phyloP scores from a whole-genome alignment of 345 rosid genomes.

The Gossypium longicalyx region DNA sequence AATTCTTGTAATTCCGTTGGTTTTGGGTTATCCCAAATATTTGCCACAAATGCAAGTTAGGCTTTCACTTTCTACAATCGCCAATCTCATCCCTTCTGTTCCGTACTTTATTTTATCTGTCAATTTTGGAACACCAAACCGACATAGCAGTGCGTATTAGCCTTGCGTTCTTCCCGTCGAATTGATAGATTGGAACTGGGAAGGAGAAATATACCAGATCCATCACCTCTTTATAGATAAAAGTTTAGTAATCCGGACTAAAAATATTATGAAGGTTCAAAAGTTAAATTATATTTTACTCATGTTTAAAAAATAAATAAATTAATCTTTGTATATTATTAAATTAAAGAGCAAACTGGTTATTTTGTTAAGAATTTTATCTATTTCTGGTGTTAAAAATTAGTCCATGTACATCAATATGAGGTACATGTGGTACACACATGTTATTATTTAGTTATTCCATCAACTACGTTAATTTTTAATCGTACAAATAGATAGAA shows the following conservation, averaged over 20 bases:
- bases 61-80: background rate
- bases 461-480: too few species aligned
- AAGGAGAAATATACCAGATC: background rate
- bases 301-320: fast-evolving
- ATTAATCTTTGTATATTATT: too few species aligned
- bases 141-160: background rate
- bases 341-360: fast-evolving
- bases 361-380: too few species aligned
- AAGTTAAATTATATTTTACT: too few species aligned
- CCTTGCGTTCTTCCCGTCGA: background rate
- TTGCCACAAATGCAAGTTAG: background rate
- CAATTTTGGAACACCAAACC: background rate
- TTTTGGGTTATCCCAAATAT: background rate
- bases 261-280: background rate
- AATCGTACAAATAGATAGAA: fast-evolving
- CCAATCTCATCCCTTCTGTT: background rate
- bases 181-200: background rate
- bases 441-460: too few species aligned
- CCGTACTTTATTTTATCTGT: background rate
- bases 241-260: background rate
- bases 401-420: too few species aligned
- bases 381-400: too few species aligned
- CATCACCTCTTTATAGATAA: background rate
- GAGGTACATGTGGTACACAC: too few species aligned
- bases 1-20: background rate